A percentile compares a stretch with the other conserved stretches of the same genome.
Conservation (phyloP, 2,329 filamentous ascomycete species). For the Fusarium sp. region DNA sequence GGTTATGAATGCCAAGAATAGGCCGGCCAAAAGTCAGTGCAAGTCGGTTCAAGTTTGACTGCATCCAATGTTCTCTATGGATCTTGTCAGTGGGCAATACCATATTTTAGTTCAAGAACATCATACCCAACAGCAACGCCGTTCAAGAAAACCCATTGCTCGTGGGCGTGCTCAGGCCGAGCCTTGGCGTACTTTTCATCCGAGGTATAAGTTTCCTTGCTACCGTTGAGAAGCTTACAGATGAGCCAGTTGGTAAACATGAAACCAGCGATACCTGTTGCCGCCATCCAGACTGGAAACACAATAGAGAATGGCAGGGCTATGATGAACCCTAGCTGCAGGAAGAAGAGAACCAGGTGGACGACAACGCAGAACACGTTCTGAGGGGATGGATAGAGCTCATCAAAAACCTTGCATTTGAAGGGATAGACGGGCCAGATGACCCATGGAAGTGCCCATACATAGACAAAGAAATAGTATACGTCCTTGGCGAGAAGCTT, state of each 20-base stretch:
- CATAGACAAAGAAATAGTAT: slow-evolving; percentile 65
- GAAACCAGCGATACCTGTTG: slow-evolving; percentile 54
- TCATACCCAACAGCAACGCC: slow-evolving; percentile 72
- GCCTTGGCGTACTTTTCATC: slow-evolving; percentile 62
- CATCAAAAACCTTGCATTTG: slow-evolving; percentile 66
- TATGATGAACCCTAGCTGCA: slow-evolving; percentile 71
- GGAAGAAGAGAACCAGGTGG: slow-evolving; percentile 66
- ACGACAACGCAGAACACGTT: slow-evolving; percentile 68
- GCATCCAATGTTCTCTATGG: slow-evolving; percentile 70
- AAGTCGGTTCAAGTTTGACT: slow-evolving; percentile 76
- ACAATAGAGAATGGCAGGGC: slow-evolving; percentile 62
- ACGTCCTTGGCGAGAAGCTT: slow-evolving; percentile 63
- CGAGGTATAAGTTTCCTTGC: slow-evolving; percentile 59
- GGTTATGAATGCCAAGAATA: slow-evolving; percentile 79
- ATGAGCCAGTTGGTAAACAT: slow-evolving; percentile 62
- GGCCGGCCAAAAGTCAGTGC: slow-evolving; percentile 77
- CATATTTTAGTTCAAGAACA: background rate
- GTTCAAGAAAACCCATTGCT: slow-evolving; percentile 85
- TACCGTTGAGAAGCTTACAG: slow-evolving; percentile 63
- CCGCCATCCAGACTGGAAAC: slow-evolving; percentile 61
- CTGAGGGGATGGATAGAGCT: slow-evolving; percentile 67
- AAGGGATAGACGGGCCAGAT: slow-evolving; percentile 66
- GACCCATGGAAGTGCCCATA: slow-evolving; percentile 69
- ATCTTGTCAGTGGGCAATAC: slow-evolving; percentile 12
- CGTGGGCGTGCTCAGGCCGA: slow-evolving; percentile 63